Evolutionary conservation across 352 stramenopile species (phyloP), one percentile per base, ranked within the genome.

Genomic region (Pythium chondricola): DNA sequence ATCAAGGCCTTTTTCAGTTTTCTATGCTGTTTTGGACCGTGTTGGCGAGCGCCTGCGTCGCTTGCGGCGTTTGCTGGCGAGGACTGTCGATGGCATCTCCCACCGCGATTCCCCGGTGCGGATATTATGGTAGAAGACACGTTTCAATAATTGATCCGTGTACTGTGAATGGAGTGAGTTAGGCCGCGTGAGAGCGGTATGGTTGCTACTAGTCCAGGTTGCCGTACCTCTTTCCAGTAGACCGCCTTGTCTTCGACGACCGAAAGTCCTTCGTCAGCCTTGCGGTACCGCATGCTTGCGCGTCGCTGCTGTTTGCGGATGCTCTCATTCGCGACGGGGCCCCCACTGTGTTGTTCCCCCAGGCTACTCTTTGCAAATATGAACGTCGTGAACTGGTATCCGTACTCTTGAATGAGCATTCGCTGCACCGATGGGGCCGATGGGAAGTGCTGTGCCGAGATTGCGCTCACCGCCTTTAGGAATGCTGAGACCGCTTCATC

Each of bases 171-270:
- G 29, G 8, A 33, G n/a, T n/a, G n/a, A n/a, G n/a, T n/a, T n/a
- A n/a, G n/a, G n/a, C n/a, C n/a, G n/a, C n/a, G n/a, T n/a, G n/a
- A n/a, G n/a, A n/a, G n/a, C n/a, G n/a, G n/a, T n/a, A n/a, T n/a
- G n/a, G n/a, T n/a, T n/a, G n/a, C n/a, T n/a, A n/a, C n/a, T n/a
- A n/a, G n/a, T n/a, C n/a, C n/a, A n/a, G n/a, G n/a, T n/a, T n/a
- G n/a, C n/a, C n/a, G n/a, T 39, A 88, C 71, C 73, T 88, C 61
- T 66, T 85, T 83, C 73, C 75, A 88, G 57, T 85, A 85, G 8
- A 65, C 58, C 1, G 48, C 38, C 31, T 83, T 75, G 42, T 84
- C 73, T 43, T 85, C 71, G 0, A 62, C 48, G 6, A 83, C 51
- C 10, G 42, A 26, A 1, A 46, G 39, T 7, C 59, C 64, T 21